Evolutionary conservation across 2,329 filamentous ascomycete genomes (phyloP).

Genomic region (Chrysoporthe deuterocubensis): DNA sequence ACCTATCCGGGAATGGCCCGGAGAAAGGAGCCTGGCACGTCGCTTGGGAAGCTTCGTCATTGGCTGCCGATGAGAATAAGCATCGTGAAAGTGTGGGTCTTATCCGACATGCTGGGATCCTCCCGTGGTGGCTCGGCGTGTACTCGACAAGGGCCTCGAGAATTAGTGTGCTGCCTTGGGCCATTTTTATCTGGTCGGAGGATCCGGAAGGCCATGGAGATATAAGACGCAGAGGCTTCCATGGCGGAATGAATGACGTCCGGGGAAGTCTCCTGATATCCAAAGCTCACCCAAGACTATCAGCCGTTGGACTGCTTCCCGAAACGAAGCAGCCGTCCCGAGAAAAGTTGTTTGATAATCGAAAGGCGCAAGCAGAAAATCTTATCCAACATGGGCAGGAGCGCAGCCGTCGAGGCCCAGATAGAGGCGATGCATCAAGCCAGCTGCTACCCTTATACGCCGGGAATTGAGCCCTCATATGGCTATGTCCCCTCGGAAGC

Average conservation of each 20-base stretch:
- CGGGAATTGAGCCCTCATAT: constrained; percentile 26
- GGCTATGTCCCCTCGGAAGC: constrained; percentile 35
- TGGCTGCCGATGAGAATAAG: not conserved
- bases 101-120: not conserved
- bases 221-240: not conserved
- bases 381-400: not conserved
- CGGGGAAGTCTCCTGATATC: not conserved
- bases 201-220: not conserved
- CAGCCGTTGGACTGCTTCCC: not conserved
- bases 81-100: not conserved
- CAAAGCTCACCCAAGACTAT: not conserved
- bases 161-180: not conserved
- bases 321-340: not conserved
- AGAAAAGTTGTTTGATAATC: not conserved
- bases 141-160: not conserved
- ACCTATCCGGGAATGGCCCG: not conserved
- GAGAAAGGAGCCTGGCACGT: no score
- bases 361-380: not conserved
- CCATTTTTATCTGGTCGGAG: not conserved
- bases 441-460: constrained; percentile 16
- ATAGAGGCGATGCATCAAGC: not conserved
- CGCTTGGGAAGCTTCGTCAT: not conserved
- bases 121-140: not conserved
- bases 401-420: not conserved
- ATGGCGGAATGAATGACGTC: not conserved